Conservation (phyloP, 1,284 basidiomycete genomes). For the Erythrobasidium hasegawianum region DNA sequence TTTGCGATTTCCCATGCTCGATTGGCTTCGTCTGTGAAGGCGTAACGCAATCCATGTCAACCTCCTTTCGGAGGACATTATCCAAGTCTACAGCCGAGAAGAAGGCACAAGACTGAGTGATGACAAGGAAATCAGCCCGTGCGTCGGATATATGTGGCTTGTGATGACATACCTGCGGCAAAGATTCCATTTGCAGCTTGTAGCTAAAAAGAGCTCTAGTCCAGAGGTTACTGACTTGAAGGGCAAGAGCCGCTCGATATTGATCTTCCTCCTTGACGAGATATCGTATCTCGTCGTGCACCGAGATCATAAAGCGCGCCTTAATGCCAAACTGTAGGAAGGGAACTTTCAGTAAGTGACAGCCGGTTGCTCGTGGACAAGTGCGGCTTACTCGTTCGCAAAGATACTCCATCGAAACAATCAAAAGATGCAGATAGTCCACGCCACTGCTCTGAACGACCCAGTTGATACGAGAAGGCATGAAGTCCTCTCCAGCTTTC, state of each 20-base stretch:
- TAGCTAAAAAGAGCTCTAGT: constrained; percentile 88
- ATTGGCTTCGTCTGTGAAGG: constrained; percentile 83
- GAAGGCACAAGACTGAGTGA: constrained; percentile 60
- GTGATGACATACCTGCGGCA: constrained; percentile 65
- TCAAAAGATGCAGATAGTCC: constrained; percentile 93
- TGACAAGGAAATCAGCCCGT: neutral
- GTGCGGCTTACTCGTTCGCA: constrained; percentile 50
- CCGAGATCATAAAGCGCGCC: constrained; percentile 91
- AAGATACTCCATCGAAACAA: constrained; percentile 91
- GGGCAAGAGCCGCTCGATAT: constrained; percentile 82
- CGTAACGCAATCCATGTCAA: constrained; percentile 91
- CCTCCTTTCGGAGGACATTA: constrained; percentile 86
- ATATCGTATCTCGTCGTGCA: constrained; percentile 96
- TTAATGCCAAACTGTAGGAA: constrained; percentile 71
- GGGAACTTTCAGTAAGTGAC: neutral
- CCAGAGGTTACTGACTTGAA: constrained; percentile 96
- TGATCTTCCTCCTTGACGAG: constrained; percentile 82
- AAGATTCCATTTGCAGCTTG: constrained; percentile 88
- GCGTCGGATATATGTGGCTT: constrained; percentile 52
- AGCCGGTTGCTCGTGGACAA: no score
- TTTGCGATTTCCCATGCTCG: constrained; percentile 76
- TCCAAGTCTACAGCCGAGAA: constrained; percentile 97
- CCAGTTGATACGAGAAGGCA: constrained; percentile 98
- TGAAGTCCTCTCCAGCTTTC: constrained; percentile 75
- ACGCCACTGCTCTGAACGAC: constrained; percentile 98